Conservation (phyloP, 2,329 filamentous ascomycete species). For the Ceratocystis huliohia region DNA sequence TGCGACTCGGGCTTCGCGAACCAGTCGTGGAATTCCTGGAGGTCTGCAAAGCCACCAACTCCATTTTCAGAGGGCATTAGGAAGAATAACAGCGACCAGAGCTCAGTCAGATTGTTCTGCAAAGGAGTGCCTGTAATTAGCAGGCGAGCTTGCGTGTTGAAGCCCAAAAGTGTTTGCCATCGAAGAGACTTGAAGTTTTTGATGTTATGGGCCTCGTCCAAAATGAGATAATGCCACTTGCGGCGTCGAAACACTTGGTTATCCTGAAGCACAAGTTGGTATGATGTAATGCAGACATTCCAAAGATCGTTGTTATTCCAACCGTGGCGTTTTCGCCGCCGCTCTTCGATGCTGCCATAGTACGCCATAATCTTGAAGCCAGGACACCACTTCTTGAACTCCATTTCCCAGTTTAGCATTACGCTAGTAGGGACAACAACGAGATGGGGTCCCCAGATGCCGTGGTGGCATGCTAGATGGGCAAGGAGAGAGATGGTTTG, state of each 20-base stretch:
- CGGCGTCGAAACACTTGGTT: conserved; percentile 85
- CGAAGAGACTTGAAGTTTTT: conserved; percentile 98
- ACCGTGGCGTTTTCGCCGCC: conserved; percentile 76
- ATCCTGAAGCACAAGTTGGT: conserved; percentile 90
- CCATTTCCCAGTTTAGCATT: conserved; percentile 99
- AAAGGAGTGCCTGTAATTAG: conserved; percentile 87
- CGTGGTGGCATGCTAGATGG: conserved; percentile 77
- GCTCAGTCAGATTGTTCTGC: conserved; percentile 90
- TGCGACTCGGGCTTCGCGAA: conserved; percentile 92
- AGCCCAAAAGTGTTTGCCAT: conserved; percentile 89
- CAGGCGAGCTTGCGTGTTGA: conserved; percentile 78
- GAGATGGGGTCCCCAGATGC: conserved; percentile 90
- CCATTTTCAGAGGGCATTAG: conserved; percentile 83
- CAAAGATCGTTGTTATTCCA: conserved; percentile 90
- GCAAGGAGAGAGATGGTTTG: conserved; percentile 92
- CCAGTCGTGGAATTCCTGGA: conserved; percentile 94
- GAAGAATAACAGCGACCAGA: conserved; percentile 96
- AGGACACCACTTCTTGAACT: conserved; percentile 98
- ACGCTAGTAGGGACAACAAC: conserved; percentile 96
- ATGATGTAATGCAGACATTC: conserved; percentile 97
- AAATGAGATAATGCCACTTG: conserved; percentile 93
- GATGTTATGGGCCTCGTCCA: conserved; percentile 98
- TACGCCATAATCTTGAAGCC: conserved; percentile 97
- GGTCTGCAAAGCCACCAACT: conserved; percentile 77
- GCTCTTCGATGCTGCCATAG: conserved; percentile 86